Evolutionary conservation across 2,329 filamentous ascomycete genomes (phyloP).

Genomic region (Diaporthe australafricana): DNA sequence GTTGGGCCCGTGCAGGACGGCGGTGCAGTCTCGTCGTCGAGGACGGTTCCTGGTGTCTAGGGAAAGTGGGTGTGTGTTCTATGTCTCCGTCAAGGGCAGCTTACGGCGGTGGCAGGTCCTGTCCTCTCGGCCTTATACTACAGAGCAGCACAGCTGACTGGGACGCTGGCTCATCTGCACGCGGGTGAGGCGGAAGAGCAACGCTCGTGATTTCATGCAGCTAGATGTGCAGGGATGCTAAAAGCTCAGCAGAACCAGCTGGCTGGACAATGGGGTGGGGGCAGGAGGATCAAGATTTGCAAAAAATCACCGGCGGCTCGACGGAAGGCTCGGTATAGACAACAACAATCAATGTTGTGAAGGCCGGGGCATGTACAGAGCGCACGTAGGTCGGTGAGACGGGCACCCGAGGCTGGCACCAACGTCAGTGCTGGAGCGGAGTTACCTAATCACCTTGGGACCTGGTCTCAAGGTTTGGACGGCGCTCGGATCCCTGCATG

Average conservation of each 20-base stretch:
- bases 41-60: not conserved
- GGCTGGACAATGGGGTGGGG: constrained; percentile 11
- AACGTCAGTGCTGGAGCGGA: constrained; percentile 5
- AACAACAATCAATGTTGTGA: not conserved
- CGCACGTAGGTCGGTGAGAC: constrained; percentile 1
- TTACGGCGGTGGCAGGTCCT: not conserved
- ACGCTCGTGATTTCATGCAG: constrained; percentile 21
- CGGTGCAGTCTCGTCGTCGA: constrained; percentile 6
- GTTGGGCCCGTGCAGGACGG: not conserved
- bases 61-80: not conserved
- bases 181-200: constrained; percentile 11
- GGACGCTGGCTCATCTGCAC: not conserved
- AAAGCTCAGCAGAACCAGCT: constrained; percentile 19
- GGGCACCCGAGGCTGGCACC: constrained; percentile 7
- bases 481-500: not conserved
- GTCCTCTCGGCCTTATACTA: constrained; percentile 19
- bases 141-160: constrained; percentile 14
- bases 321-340: constrained; percentile 29
- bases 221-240: constrained; percentile 14
- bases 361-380: not conserved
- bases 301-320: not conserved
- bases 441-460: constrained; percentile 29
- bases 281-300: constrained; percentile 4
- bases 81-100: not conserved
- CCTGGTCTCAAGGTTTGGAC: not conserved